These are phyloP conservation scores for Barbatosphaeria neglecta DNA, from an alignment of 495 filamentous ascomycete genomes.

Conservation along the genomic window DNA sequence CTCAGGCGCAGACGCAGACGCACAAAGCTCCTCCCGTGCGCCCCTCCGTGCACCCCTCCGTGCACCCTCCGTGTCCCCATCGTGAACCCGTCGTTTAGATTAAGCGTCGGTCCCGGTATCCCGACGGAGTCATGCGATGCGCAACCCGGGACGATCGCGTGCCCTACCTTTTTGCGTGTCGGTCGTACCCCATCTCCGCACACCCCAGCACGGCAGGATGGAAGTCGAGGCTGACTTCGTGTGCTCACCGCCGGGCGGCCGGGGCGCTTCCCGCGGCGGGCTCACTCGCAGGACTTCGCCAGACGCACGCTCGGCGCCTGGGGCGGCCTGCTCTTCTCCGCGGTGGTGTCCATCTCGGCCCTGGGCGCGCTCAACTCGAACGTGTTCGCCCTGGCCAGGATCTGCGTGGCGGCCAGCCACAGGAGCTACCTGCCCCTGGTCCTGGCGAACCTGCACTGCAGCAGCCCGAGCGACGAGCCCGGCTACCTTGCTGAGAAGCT, in stretches of 20 bases:
- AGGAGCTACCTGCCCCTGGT: conserved; percentile 12
- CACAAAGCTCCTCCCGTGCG: too few relatives aligned
- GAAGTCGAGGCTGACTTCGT: background rate
- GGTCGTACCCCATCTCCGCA: background rate
- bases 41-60: too few relatives aligned
- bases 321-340: conserved; percentile 9
- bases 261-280: background rate
- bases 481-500: conserved; percentile 2
- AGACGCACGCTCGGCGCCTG: conserved; percentile 5
- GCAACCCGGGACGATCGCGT: background rate
- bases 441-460: conserved; percentile 10
- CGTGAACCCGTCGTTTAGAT: too few relatives aligned
- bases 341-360: conserved; percentile 9
- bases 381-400: conserved; percentile 15
- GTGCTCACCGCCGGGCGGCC: background rate
- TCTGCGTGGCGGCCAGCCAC: conserved; percentile 10
- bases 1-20: too few relatives aligned
- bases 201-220: background rate
- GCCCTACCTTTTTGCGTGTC: conserved; percentile 3
- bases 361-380: conserved; percentile 12
- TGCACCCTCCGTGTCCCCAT: too few relatives aligned
- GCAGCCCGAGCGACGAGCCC: conserved; percentile 10
- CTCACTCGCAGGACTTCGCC: conserved; percentile 7
- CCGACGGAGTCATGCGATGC: background rate
- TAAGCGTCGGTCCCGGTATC: too few relatives aligned